A percentile compares a stretch with the other conserved stretches of the same genome.
Evolutionary conservation across 2,329 filamentous ascomycete species (phyloP).

Genomic region (Dothiorella sarmentorum): DNA sequence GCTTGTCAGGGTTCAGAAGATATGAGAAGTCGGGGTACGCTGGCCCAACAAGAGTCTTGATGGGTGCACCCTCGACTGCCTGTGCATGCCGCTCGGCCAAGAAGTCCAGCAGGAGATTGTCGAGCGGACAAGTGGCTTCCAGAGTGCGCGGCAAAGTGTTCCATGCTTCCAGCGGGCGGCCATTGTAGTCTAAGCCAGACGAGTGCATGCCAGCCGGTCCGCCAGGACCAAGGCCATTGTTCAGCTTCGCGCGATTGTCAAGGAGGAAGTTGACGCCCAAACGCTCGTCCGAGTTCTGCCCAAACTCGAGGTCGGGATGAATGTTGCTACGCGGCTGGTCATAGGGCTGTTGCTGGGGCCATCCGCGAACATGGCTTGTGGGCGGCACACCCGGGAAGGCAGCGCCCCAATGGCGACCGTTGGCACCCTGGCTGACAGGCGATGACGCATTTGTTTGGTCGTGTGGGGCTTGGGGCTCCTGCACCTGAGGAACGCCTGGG

Average conservation of each 20-base stretch:
- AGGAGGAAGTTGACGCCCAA: conserved; percentile 72
- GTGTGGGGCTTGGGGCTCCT: conserved; percentile 5
- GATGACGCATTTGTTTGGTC: conserved; percentile 23
- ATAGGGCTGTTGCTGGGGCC: conserved; percentile 40
- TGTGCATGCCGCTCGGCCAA: conserved; percentile 65
- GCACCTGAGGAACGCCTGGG: conserved; percentile 21
- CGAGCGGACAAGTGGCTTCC: conserved; percentile 70
- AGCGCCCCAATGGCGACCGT: conserved; percentile 29
- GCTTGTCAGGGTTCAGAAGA: conserved; percentile 67
- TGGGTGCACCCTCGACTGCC: conserved; percentile 61
- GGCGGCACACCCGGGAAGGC: conserved; percentile 29
- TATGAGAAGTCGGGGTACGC: conserved; percentile 76
- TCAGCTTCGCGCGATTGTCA: conserved; percentile 44
- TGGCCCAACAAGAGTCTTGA: conserved; percentile 68
- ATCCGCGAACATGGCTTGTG: conserved; percentile 33
- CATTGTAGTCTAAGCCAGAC: conserved; percentile 29
- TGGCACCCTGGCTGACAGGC: conserved; percentile 26
- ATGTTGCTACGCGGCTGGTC: conserved; percentile 33
- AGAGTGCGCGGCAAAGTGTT: conserved; percentile 51
- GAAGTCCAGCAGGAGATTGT: conserved; percentile 77
- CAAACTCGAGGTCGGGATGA: conserved; percentile 18
- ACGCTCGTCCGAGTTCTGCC: conserved; percentile 49
- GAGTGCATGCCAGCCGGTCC: conserved; percentile 28
- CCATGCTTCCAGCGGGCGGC: conserved; percentile 27
- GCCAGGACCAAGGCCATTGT: not conserved